Percentiles rank a stretch among this genome's conserved stretches.
Conservation (phyloP, 129 eudicot genomes). For the Scalesia atractyloides region DNA sequence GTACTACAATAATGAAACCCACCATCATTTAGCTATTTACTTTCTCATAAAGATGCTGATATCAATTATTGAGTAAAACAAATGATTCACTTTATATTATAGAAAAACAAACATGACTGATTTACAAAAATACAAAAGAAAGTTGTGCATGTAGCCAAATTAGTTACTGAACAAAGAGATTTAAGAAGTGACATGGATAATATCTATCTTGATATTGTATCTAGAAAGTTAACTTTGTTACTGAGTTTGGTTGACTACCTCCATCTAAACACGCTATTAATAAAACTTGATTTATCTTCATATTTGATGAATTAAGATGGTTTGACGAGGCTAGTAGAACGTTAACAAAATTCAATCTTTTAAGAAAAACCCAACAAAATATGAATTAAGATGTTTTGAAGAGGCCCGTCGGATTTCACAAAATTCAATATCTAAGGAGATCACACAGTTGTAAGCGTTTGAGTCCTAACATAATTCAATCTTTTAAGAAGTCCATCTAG, state of each 20-base stretch:
- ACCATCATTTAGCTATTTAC: neutral
- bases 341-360: neutral
- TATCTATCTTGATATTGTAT: neutral
- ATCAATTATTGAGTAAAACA: neutral
- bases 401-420: no score
- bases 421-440: no score
- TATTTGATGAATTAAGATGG: neutral
- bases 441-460: no score
- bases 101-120: neutral
- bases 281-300: neutral
- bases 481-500: no score
- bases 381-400: neutral
- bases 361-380: neutral
- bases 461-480: no score
- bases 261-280: neutral
- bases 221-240: neutral
- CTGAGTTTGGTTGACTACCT: neutral
- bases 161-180: neutral
- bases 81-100: neutral
- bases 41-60: slow-evolving; percentile 11
- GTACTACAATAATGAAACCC: slow-evolving; percentile 30
- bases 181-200: neutral
- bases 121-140: neutral
- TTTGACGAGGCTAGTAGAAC: neutral
- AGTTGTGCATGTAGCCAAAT: neutral